Conservation (phyloP, 2,329 filamentous ascomycete genomes). For the Xylaria sp. region DNA sequence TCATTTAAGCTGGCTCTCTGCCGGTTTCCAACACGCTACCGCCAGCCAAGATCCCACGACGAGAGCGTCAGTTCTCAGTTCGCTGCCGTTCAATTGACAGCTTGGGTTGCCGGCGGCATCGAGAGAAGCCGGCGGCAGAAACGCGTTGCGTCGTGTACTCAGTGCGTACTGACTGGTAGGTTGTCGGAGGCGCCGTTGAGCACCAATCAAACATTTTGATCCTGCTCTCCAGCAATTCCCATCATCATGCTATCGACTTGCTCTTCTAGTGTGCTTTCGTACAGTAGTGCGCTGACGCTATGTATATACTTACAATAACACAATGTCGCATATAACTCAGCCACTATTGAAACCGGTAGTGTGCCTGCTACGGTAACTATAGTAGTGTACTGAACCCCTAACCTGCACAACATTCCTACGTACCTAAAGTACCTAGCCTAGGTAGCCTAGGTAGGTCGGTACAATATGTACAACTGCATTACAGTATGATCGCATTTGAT, state of each 20-base stretch:
- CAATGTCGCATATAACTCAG: constrained; percentile 29
- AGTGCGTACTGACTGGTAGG: background rate
- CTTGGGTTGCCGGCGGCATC: constrained; percentile 34
- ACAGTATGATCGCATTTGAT: background rate
- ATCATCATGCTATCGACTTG: constrained; percentile 8
- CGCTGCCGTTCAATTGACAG: constrained; percentile 9
- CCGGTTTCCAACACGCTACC: background rate
- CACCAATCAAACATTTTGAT: constrained; percentile 28
- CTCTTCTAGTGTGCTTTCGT: background rate
- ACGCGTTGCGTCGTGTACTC: constrained; percentile 4
- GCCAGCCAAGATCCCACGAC: constrained; percentile 26
- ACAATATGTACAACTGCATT: background rate
- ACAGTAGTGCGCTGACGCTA: background rate
- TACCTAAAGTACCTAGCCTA: background rate
- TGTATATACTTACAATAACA: constrained; percentile 15
- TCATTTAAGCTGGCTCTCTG: constrained; percentile 8
- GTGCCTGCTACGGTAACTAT: constrained; percentile 2
- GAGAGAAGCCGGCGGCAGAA: constrained; percentile 36
- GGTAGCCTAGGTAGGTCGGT: background rate
- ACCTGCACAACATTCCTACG: background rate
- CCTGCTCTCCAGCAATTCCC: constrained; percentile 21
- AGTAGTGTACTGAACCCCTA: no score
- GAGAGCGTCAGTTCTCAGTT: background rate
- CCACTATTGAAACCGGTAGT: constrained; percentile 31
- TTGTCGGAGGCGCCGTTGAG: constrained; percentile 9